phyloP scores from a whole-genome alignment of 2,329 filamentous ascomycete genomes.

The Colletotrichum shisoi region DNA sequence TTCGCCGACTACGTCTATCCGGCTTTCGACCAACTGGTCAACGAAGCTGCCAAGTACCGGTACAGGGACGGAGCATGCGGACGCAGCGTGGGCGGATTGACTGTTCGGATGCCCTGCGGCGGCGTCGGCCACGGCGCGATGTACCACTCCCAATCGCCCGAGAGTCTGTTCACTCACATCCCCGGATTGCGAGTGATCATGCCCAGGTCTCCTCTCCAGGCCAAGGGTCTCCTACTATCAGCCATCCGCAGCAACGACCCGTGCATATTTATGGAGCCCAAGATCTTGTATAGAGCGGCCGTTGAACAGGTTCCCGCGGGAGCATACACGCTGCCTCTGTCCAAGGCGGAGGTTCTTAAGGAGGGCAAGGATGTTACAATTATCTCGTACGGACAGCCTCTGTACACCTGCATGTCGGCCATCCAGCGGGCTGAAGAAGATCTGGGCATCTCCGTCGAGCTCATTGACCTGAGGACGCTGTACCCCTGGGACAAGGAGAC shows the following conservation, averaged over 20 bases:
- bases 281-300: constrained; percentile 88
- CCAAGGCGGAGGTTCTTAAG: constrained; percentile 84
- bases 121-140: constrained; percentile 88
- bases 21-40: constrained; percentile 92
- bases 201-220: constrained; percentile 84
- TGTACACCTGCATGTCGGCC: constrained; percentile 83
- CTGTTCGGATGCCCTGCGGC: constrained; percentile 88
- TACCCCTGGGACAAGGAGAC: constrained; percentile 91
- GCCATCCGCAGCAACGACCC: constrained; percentile 84
- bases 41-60: constrained; percentile 88
- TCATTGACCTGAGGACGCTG: constrained; percentile 86
- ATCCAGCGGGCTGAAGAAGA: constrained; percentile 79
- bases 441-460: constrained; percentile 77
- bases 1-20: constrained; percentile 95
- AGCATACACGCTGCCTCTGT: constrained; percentile 82
- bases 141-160: constrained; percentile 89
- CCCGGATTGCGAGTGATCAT: constrained; percentile 86
- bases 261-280: constrained; percentile 92
- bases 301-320: constrained; percentile 88
- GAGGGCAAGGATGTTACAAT: constrained; percentile 82
- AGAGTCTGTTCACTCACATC: constrained; percentile 86
- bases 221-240: constrained; percentile 83
- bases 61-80: constrained; percentile 72
- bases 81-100: constrained; percentile 76
- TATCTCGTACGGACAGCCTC: constrained; percentile 86